phyloP scores from a whole-genome alignment of 73 alveolate genomes.

The Uronychia setigera region DNA sequence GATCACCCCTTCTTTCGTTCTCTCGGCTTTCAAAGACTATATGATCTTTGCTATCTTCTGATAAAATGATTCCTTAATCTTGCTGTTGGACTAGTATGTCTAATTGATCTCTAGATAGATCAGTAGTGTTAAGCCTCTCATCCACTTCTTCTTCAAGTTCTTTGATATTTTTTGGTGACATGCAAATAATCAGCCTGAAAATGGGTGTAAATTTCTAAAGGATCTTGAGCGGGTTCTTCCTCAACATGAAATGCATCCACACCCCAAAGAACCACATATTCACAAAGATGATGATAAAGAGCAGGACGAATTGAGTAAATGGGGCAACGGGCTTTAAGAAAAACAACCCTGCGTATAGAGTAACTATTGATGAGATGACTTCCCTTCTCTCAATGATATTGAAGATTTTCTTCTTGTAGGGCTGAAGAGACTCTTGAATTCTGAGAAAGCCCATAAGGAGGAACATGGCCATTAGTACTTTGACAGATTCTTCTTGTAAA shows the following conservation, averaged over 20 bases:
- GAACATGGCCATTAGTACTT: slow-evolving; percentile 51
- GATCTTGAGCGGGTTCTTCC: no score
- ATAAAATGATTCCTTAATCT: no score
- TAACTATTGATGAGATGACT: slow-evolving; percentile 33
- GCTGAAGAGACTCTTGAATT: slow-evolving; percentile 46
- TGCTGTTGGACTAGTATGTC: no score
- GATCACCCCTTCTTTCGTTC: no score
- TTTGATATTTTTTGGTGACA: no score
- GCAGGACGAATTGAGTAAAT: slow-evolving; percentile 1
- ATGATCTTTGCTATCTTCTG: no score
- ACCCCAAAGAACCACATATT: slow-evolving; percentile 20
- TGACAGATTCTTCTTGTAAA: slow-evolving; percentile 28
- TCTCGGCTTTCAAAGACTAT: no score
- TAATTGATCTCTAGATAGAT: no score
- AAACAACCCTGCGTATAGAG: slow-evolving; percentile 67
- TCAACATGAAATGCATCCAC: slow-evolving; percentile 22
- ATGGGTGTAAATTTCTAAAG: no score
- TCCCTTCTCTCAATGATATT: slow-evolving; percentile 60
- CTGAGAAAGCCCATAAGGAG: slow-evolving; percentile 39
- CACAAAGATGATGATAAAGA: slow-evolving; percentile 3
- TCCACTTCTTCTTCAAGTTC: no score
- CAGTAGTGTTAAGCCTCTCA: no score
- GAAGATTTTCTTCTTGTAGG: slow-evolving; percentile 39
- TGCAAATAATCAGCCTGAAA: no score
- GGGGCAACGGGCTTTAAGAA: slow-evolving; percentile 29